Evolutionary conservation across 768 basidiomycete genomes (phyloP), one percentile per base, ranked within the genome.

Genomic region (Asterophora lycoperdoides): DNA sequence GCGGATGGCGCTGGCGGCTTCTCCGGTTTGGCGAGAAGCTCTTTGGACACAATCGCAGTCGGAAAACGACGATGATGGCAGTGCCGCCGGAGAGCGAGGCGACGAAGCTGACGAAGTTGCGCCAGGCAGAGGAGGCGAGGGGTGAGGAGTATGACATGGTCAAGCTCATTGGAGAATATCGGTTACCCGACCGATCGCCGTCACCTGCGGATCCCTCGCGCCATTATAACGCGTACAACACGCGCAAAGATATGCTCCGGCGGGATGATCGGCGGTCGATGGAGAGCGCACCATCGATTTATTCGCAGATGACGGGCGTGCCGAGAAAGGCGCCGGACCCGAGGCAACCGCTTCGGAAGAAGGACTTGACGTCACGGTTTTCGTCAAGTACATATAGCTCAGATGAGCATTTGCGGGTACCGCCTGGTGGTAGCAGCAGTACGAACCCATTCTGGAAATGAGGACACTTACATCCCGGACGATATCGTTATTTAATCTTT

Each of bases 321-420:
- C 78, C 80, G 44, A 77, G 73, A 23, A 71, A 69, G n/a, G 75
- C 70, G n/a, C 78, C 83, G 3, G 77, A 79, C 51, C 76, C 81
- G 8, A 72, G 78, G 38, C 55, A 56, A 18, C 55, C 55, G 30
- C 20, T 56, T 8, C 50, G 46, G 44, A 49, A 56, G 52, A 56
- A 56, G 34, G 53, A 54, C 19, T 35, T 54, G 28, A 52, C 50
- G 28, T 54, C 53, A 28, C 50, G 56, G 34, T 57, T 57, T 20
- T 57, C 56, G 18, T 60, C 64, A 43, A 76, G 75, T 51, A 78
- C 78, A 11, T 55, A 56, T 51, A 55, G 52, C 4, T 38, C 52
- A 4, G 51, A 46, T 2, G 52, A 55, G 1, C 55, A 58, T 23
- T 50, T 41, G 32, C 43, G 36, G 37, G 48, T 47, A 44, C 29